Evolutionary conservation across 1,139 yeast genomes (phyloP).

Genomic region (Arxiozyma slooffiae): DNA sequence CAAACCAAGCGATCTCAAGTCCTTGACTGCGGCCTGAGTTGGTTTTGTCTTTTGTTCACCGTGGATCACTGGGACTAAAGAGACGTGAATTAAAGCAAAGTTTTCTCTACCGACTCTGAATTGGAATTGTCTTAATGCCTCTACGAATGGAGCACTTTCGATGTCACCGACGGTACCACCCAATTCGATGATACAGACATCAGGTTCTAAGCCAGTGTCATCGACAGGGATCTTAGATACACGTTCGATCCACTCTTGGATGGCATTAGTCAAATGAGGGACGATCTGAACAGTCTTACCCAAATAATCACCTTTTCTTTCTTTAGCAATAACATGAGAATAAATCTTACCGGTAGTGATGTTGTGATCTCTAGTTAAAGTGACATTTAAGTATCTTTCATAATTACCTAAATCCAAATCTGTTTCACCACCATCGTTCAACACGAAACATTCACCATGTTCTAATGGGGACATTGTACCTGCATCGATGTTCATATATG

Average conservation of each 20-base stretch:
- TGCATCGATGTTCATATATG: constrained; percentile 97
- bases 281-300: constrained; percentile 99
- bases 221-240: constrained; percentile 91
- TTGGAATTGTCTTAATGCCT: constrained; percentile 97
- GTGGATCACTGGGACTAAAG: constrained; percentile 92
- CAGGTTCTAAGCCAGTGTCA: constrained; percentile 78
- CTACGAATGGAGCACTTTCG: constrained; percentile 97
- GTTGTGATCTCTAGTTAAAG: constrained; percentile 87
- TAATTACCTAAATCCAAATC: constrained; percentile 96
- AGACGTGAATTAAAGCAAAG: constrained; percentile 92
- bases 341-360: constrained; percentile 97
- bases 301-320: constrained; percentile 91
- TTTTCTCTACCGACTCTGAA: constrained; percentile 90
- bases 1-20: constrained; percentile 87
- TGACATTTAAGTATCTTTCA: constrained; percentile 89
- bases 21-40: constrained; percentile 97
- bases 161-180: constrained; percentile 99
- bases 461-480: constrained; percentile 99
- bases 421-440: constrained; percentile 98
- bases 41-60: constrained; percentile 99
- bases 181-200: constrained; percentile 88
- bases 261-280: constrained; percentile 93
- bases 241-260: constrained; percentile 96
- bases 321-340: constrained; percentile 86
- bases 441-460: constrained; percentile 96